These are phyloP conservation scores for Backusella macrospora DNA, from an alignment of 192 early-diverging fungal genomes.

Conservation along the genomic window DNA sequence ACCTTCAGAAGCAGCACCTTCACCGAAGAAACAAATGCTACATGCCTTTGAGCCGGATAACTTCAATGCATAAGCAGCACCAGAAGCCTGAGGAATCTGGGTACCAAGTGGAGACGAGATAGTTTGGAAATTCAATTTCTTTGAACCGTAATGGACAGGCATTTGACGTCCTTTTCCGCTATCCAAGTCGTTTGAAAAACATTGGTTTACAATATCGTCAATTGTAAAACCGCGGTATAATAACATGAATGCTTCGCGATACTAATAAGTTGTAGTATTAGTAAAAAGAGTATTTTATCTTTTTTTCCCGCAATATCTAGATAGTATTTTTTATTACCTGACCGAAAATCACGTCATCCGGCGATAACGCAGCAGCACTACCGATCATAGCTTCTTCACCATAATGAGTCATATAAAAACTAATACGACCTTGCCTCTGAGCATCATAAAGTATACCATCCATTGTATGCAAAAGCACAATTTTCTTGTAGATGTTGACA, in stretches of 20 bases:
- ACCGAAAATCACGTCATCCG: slow-evolving; percentile 93
- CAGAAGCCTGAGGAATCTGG: slow-evolving; percentile 97
- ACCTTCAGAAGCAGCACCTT: slow-evolving; percentile 96
- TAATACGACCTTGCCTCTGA: slow-evolving; percentile 96
- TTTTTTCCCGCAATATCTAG: neutral
- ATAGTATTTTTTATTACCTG: slow-evolving; percentile 51
- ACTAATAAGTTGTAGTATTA: slow-evolving; percentile 54
- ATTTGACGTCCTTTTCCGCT: slow-evolving; percentile 96
- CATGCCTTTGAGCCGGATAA: slow-evolving; percentile 75
- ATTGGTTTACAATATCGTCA: slow-evolving; percentile 96
- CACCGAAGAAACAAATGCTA: slow-evolving; percentile 95
- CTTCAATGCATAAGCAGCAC: slow-evolving; percentile 94
- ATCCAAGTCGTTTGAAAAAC: slow-evolving; percentile 88
- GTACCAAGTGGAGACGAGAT: slow-evolving; percentile 97
- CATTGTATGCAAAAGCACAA: slow-evolving; percentile 90
- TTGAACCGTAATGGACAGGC: slow-evolving; percentile 96
- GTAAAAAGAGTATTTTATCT: neutral
- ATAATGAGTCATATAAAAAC: slow-evolving; percentile 99
- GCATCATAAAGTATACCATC: slow-evolving; percentile 97
- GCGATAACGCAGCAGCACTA: slow-evolving; percentile 82
- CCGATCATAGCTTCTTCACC: slow-evolving; percentile 97
- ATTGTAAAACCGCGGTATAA: slow-evolving; percentile 95
- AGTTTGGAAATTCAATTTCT: slow-evolving; percentile 88
- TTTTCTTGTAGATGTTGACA: slow-evolving; percentile 77
- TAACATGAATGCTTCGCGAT: slow-evolving; percentile 93